Evolutionary conservation across 345 rosid species (phyloP).

Genomic region (Punica granatum): DNA sequence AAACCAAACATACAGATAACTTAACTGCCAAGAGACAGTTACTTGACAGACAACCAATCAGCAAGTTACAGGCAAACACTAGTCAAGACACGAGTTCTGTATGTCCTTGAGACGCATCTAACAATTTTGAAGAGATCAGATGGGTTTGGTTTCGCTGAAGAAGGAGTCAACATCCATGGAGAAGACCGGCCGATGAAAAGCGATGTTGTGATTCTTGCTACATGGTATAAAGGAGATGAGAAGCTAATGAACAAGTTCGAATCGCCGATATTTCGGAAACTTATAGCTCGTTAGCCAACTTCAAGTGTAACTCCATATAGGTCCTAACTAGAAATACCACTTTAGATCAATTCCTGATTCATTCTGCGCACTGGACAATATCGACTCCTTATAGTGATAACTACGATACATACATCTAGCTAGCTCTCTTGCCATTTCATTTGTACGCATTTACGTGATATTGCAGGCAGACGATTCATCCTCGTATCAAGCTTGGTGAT

Average conservation of each 20-base stretch:
- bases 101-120: no score
- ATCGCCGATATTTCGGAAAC: conserved; percentile 16
- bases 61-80: no score
- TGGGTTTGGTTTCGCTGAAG: conserved; percentile 15
- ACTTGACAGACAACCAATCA: no score
- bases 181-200: conserved; percentile 13
- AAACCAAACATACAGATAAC: no score
- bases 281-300: conserved; percentile 10
- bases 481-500: conserved; percentile 22
- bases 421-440: no score
- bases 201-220: conserved; percentile 21
- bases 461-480: conserved; percentile 28
- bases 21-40: no score
- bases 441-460: no score
- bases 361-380: no score
- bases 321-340: not conserved
- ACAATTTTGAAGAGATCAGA: conserved; percentile 18
- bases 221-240: conserved; percentile 24
- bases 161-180: conserved; percentile 14
- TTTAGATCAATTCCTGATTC: not conserved
- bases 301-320: conserved; percentile 22
- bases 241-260: conserved; percentile 23
- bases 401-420: no score
- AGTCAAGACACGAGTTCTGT: no score
- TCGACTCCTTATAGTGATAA: not conserved